phyloP scores from a whole-genome alignment of 1,284 basidiomycete species.

The Irpex sp. region DNA sequence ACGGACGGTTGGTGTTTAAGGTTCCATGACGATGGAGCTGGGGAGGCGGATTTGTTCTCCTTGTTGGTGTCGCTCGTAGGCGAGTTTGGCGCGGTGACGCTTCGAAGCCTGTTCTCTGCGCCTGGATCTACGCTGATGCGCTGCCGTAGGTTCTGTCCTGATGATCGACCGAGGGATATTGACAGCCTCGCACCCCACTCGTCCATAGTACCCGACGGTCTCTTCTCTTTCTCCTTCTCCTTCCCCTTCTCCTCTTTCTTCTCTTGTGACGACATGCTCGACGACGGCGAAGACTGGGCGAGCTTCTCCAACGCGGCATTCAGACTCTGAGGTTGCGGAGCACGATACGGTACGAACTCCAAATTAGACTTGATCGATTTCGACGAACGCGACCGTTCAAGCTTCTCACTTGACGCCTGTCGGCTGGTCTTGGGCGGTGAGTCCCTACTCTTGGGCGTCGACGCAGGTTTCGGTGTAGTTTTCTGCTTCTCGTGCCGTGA shows the following conservation, averaged over 20 bases:
- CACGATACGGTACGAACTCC: slow-evolving; percentile 19
- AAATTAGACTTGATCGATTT: slow-evolving; percentile 14
- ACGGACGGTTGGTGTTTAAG: background rate
- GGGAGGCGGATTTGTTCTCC: background rate
- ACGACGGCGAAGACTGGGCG: slow-evolving; percentile 20
- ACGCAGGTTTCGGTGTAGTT: background rate
- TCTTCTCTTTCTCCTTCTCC: background rate
- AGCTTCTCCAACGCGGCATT: slow-evolving; percentile 35
- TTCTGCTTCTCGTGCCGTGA: slow-evolving; percentile 5
- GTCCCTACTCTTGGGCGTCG: background rate
- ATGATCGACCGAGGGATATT: slow-evolving; percentile 6
- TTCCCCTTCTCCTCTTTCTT: background rate
- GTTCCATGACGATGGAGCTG: background rate
- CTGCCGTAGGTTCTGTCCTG: slow-evolving; percentile 1
- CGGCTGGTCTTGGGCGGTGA: background rate
- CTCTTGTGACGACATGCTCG: slow-evolving; percentile 8
- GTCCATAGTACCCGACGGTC: background rate
- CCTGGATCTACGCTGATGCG: slow-evolving; percentile 7
- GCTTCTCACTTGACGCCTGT: background rate
- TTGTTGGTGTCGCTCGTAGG: slow-evolving; percentile 1
- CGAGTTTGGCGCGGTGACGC: slow-evolving; percentile 4
- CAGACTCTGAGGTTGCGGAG: slow-evolving; percentile 33
- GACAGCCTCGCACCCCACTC: slow-evolving; percentile 19
- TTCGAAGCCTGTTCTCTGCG: background rate
- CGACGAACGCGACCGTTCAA: slow-evolving; percentile 11